Conservation (phyloP, 1,284 basidiomycete genomes). For the Xanthoconium separans region DNA sequence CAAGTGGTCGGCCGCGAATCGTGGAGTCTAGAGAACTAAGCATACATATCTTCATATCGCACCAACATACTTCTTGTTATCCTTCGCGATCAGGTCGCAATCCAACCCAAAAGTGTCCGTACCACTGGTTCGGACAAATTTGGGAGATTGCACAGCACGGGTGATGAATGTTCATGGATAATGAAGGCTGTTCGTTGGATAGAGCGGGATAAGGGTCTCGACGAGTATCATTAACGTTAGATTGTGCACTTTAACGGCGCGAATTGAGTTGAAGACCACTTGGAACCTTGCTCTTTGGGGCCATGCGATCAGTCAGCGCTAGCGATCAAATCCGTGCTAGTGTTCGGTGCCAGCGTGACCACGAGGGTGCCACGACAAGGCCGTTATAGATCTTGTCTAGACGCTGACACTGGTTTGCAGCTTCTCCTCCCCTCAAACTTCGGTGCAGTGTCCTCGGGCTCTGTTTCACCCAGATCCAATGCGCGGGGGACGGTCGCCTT, state of each 20-base stretch:
- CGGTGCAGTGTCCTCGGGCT: conserved; percentile 18
- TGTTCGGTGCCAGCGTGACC: conserved; percentile 8
- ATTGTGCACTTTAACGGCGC: not conserved
- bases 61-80: not conserved
- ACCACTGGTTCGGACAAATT: not conserved
- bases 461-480: conserved; percentile 2
- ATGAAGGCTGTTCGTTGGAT: conserved; percentile 11
- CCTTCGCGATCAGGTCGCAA: not conserved
- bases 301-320: not conserved
- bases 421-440: conserved; percentile 15
- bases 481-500: conserved; percentile 2
- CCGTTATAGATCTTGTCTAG: conserved; percentile 1
- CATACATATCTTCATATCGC: conserved; percentile 4
- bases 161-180: not conserved
- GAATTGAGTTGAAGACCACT: not conserved
- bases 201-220: not conserved
- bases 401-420: conserved; percentile 11
- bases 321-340: conserved; percentile 12
- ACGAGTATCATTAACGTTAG: not conserved
- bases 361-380: conserved; percentile 11
- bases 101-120: conserved; percentile 1
- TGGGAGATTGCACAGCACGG: conserved; percentile 6
- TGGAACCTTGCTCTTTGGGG: not conserved
- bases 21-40: not conserved
- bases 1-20: not conserved